Base-by-base conservation (phyloP, 805 yeast species). In the Hanseniaspora osmophila region DNA sequence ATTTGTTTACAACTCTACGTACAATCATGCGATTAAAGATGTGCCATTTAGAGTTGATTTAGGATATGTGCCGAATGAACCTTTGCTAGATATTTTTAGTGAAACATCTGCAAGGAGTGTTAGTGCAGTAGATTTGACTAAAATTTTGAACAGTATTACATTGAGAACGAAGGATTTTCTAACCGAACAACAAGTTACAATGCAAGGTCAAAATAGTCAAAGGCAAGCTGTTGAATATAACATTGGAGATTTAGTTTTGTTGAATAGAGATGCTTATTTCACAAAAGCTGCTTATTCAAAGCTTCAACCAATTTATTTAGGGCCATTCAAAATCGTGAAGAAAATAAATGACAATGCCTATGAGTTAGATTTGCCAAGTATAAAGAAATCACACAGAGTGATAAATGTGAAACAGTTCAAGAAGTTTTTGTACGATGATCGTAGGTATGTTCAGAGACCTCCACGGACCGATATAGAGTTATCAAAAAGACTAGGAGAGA, bases 1-100 rank as follows among this genome's bases (percentile, higher is more conserved):
- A 39, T 49, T 27, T 40, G 41, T 37, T 13, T 49, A 45, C 30
- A 46, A 48, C 27, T 30, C 44, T n/a, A 46, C 49, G 2, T 41
- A 41, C 4, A 22, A 45, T 10, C 18, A 17, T 17, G n/a, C 37
- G 10, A 11, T 37, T 2, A n/a, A 39, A 15, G 33, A 12, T 6
- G 22, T 47, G 10, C 50, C 50, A 5, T 47, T 45, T 41, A 44
- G 43, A 45, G 47, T 40, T 6, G 47, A 49, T 30, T 37, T 45
- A 44, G 48, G 50, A 2, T 51, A 41, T n/a, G 37, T n/a, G 6
- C 50, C 50, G 11, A 47, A 47, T 30, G 30, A 18, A 32, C 52
- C 49, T 7, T 2, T 22, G 16, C 15, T 46, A 12, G 17, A 35
- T 10, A 38, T 37, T 13, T 30, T 17, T 3, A n/a, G 27, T 11